A percentile compares a stretch with the other conserved stretches of the same genome.
Conservation (phyloP, 345 rosid genomes). For the Salix caprea region DNA sequence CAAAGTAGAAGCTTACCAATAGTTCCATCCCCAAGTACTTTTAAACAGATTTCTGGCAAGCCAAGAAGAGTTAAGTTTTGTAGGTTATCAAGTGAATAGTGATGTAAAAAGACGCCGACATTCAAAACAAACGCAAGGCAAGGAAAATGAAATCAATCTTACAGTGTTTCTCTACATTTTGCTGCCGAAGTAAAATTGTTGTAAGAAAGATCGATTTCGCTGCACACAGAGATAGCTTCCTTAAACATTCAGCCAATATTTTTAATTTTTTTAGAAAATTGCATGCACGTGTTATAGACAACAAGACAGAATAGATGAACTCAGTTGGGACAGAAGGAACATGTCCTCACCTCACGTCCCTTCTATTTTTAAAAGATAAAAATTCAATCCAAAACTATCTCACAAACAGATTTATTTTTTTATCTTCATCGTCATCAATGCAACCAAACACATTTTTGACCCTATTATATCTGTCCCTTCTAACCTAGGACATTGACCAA, state of each 20-base stretch:
- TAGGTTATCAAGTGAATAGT: no score
- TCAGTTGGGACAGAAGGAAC: no score
- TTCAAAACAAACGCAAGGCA: neutral
- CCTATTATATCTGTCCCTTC: no score
- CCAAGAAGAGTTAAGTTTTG: neutral
- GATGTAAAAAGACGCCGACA: neutral
- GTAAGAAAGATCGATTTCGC: conserved; percentile 10
- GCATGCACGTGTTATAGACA: neutral
- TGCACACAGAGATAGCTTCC: conserved; percentile 1
- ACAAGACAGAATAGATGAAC: no score
- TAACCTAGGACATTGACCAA: no score
- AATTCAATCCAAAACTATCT: no score
- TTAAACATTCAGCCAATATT: neutral
- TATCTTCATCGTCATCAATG: no score
- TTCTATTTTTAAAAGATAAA: no score
- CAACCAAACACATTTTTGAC: no score
- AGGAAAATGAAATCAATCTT: neutral
- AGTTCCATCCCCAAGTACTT: neutral
- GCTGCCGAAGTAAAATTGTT: conserved; percentile 7
- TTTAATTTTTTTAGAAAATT: neutral
- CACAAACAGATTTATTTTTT: no score
- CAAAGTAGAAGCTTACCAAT: neutral
- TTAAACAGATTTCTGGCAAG: conserved; percentile 8
- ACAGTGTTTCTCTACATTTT: conserved; percentile 1
- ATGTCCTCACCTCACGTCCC: no score